phyloP scores from a whole-genome alignment of 2,329 filamentous ascomycete genomes.

The Alternaria infectoria region DNA sequence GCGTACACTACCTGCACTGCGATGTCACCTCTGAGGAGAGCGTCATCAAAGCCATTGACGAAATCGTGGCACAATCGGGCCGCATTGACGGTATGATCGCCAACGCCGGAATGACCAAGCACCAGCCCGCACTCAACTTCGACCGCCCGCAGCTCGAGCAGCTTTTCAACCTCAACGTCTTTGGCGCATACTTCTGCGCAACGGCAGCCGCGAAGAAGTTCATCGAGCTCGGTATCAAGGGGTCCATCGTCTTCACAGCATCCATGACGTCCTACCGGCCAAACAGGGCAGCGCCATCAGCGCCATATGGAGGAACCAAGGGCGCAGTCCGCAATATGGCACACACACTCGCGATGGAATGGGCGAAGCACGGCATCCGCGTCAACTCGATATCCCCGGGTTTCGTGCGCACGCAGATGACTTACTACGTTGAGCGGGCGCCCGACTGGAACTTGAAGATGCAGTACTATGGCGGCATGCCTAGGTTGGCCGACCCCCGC shows the following conservation, averaged over 20 bases:
- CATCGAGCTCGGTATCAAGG: slow-evolving; percentile 55
- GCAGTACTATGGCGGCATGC: slow-evolving; percentile 62
- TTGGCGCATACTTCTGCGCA: slow-evolving; percentile 55
- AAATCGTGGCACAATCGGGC: slow-evolving; percentile 55
- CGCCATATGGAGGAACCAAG: slow-evolving; percentile 54
- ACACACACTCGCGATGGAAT: slow-evolving; percentile 75
- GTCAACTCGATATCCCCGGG: slow-evolving; percentile 86
- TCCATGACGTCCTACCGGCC: slow-evolving; percentile 59
- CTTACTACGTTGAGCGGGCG: slow-evolving; percentile 57
- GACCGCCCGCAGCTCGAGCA: slow-evolving; percentile 57
- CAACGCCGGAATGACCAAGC: slow-evolving; percentile 60
- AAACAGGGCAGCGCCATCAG: slow-evolving; percentile 59
- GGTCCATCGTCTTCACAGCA: slow-evolving; percentile 57
- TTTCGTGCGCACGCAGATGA: slow-evolving; percentile 78
- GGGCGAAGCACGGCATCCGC: slow-evolving; percentile 80
- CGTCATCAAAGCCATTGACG: slow-evolving; percentile 54
- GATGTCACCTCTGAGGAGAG: slow-evolving; percentile 58
- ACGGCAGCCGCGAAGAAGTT: slow-evolving; percentile 55
- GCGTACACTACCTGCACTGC: slow-evolving; percentile 54
- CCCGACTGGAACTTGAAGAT: slow-evolving; percentile 61
- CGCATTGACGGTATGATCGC: slow-evolving; percentile 60
- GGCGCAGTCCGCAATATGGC: slow-evolving; percentile 53
- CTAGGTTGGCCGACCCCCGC: slow-evolving; percentile 58
- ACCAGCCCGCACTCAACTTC: slow-evolving; percentile 60
- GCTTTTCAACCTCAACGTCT: slow-evolving; percentile 58